Base-by-base conservation (phyloP, 768 basidiomycete species). In the Serendipita sp. region DNA sequence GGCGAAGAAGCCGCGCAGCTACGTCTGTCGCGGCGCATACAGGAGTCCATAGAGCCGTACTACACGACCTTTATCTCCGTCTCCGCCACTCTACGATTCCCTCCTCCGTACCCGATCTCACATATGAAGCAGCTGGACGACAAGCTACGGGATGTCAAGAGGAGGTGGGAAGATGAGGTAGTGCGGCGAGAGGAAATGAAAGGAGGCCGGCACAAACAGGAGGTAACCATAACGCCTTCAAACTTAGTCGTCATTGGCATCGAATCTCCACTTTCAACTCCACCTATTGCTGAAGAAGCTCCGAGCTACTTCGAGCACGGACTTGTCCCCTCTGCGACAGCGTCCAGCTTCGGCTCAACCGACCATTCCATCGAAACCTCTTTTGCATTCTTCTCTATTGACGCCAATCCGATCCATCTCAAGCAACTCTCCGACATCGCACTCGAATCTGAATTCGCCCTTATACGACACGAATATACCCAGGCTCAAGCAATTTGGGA, bases 401-500 rank as follows among this genome's bases (percentile, higher is more conserved):
- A 64, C 60, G 42, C 63, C 60, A 45, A 60, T 43, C 72, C 75
- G 1, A 77, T 81, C 34, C 70, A 75, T 1, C 65, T 86, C 41
- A 89, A 84, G 68, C 82, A 83, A 0, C 73, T 75, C 1, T 75
- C 80, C 30, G 89, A 93, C 67, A 90, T 96, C 53, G 73, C 78
- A 11, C 74, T 84, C 41, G 86, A 93, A 69, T 90, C 89, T 68
- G 79, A 77, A 20, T 80, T 88, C 42, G 80, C 79, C 51, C 75
- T 82, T 41, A 74, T 88, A 42, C 84, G 86, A 70, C 85, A 84
- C 77, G 84, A 85, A 66, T 88, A 93, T 62, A 85, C 86, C 67
- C 91, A 95, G 67, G 87, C 90, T 66, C 81, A 87, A 41, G 84
- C 89, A 44, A 82, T 95, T 30, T 97, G 94, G 93, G 89, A 92